Evolutionary conservation across 140 eudicot genomes (phyloP).

Genomic region (Cichorium intybus): DNA sequence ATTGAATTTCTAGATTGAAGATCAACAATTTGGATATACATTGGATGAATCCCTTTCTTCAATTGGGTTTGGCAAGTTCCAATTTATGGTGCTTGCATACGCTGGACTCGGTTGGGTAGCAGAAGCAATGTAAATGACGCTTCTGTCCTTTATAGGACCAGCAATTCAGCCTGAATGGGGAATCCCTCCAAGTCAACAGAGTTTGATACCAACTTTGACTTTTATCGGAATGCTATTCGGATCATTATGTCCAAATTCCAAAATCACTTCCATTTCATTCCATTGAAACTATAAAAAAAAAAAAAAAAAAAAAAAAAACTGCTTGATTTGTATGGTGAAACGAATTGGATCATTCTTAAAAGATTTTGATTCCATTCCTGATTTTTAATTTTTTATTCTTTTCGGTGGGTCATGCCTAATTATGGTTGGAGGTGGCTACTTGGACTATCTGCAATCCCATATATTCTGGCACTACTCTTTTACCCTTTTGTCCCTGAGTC

Average conservation of each 20-base stretch:
- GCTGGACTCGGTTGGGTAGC: slow-evolving; percentile 39
- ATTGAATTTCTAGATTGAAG: not conserved
- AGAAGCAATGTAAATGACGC: slow-evolving; percentile 42
- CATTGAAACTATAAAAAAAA: no score
- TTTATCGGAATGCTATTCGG: slow-evolving; percentile 53
- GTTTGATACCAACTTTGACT: slow-evolving; percentile 35
- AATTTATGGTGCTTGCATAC: slow-evolving; percentile 25
- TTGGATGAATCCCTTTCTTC: slow-evolving; percentile 34
- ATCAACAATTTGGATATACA: slow-evolving; percentile 16
- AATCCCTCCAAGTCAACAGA: slow-evolving; percentile 34
- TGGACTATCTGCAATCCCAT: slow-evolving; percentile 52
- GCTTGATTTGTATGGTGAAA: no score
- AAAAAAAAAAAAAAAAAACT: no score
- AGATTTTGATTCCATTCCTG: no score
- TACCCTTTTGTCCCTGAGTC: slow-evolving; percentile 47
- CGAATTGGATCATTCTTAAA: no score
- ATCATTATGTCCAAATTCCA: no score
- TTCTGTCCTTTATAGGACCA: slow-evolving; percentile 44
- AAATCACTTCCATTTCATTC: no score
- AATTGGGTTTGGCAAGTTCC: slow-evolving; percentile 36
- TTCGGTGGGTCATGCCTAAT: slow-evolving; percentile 45
- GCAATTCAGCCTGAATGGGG: slow-evolving; percentile 39
- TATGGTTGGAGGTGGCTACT: slow-evolving; percentile 68
- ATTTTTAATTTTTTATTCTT: no score
- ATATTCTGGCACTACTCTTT: slow-evolving; percentile 38